Percentiles rank a stretch among this genome's conserved stretches.
Evolutionary conservation across 257 asterid genomes (phyloP).

Genomic region (Solanum phureja): DNA sequence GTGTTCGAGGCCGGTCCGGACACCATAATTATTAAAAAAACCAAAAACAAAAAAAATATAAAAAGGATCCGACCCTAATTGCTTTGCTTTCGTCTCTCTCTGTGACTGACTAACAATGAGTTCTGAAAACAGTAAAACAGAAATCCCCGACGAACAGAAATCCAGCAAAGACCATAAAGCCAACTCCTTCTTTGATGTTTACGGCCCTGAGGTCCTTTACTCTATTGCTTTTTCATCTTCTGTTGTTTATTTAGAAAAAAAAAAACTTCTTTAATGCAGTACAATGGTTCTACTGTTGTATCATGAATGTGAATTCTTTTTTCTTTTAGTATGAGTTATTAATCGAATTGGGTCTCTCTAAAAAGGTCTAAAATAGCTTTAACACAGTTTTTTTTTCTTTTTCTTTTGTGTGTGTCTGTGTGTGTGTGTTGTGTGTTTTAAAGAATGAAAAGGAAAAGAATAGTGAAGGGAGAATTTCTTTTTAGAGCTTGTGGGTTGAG

Average conservation of each 20-base stretch:
- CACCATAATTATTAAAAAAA: too few relatives aligned
- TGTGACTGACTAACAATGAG: conserved; percentile 21
- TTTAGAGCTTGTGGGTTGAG: not conserved
- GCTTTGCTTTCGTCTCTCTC: not conserved
- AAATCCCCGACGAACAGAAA: conserved; percentile 16
- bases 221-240: not conserved
- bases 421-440: not conserved
- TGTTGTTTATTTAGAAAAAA: not conserved
- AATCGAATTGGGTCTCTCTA: not conserved
- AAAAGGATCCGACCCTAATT: not conserved
- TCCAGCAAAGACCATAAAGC: conserved; percentile 12
- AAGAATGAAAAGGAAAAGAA: not conserved
- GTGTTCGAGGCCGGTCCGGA: too few relatives aligned
- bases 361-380: not conserved
- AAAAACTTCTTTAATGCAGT: not conserved
- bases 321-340: too few relatives aligned
- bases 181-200: conserved; percentile 55
- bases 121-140: conserved; percentile 20
- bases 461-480: not conserved
- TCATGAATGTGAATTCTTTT: not conserved
- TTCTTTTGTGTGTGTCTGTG: not conserved
- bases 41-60: not conserved
- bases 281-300: not conserved
- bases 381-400: not conserved
- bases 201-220: conserved; percentile 70